Conservation (phyloP, 176 grass and related monocot species). For the Triticum timopheevii region DNA sequence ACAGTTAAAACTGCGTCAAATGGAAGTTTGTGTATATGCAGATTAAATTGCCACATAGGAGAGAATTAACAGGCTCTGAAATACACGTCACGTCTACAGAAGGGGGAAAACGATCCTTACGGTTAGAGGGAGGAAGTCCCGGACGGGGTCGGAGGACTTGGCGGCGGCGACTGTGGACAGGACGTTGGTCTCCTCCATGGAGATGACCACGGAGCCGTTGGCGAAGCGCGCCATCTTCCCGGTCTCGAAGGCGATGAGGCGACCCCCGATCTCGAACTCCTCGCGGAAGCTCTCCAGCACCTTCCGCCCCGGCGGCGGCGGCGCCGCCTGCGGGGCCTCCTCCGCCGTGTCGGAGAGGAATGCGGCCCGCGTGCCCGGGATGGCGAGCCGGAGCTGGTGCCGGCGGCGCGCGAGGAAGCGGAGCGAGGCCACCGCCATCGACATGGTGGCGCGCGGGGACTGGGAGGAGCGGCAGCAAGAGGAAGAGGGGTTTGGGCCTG, state of each 20-base stretch:
- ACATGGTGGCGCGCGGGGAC: conserved; percentile 31
- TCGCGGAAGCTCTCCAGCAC: conserved; percentile 72
- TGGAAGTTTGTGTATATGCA: background rate
- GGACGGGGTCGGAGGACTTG: conserved; percentile 58
- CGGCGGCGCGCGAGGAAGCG: conserved; percentile 41
- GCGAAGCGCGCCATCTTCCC: conserved; percentile 92
- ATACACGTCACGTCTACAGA: background rate
- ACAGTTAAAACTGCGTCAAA: background rate
- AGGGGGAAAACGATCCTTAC: conserved; percentile 31
- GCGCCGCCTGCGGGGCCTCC: conserved; percentile 16
- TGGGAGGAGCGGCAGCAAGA: background rate
- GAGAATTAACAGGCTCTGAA: background rate
- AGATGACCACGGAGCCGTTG: conserved; percentile 83
- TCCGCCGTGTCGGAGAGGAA: conserved; percentile 38
- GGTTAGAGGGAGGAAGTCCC: conserved; percentile 88
- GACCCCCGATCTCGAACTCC: conserved; percentile 83
- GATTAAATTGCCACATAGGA: background rate
- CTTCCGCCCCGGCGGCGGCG: conserved; percentile 43
- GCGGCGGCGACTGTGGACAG: conserved; percentile 69
- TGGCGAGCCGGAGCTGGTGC: background rate
- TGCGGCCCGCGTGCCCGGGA: conserved; percentile 30
- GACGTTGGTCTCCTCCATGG: conserved; percentile 89
- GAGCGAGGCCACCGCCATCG: conserved; percentile 54
- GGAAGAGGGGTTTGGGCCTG: conserved; percentile 5
- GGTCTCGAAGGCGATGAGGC: conserved; percentile 77